Base-by-base conservation (phyloP, 73 alveolate genomes). In the Paramecium tetraurelia region DNA sequence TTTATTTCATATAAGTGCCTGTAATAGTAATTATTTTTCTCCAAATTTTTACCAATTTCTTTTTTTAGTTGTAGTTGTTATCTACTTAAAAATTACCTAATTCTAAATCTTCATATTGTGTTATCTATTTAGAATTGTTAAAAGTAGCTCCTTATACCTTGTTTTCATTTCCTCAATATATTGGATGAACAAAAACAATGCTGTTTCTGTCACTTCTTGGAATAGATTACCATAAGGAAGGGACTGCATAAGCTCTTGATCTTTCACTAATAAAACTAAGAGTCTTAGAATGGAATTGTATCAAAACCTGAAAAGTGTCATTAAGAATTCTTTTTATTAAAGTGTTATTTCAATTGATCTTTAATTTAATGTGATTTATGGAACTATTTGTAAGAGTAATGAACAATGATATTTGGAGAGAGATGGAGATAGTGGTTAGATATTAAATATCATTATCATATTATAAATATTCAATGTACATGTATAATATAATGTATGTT, bases 391-490 rank as follows among this genome's bases (percentile, higher is more conserved):
- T 27, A 63, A 63, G 27, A 63, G 84, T 63, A 33, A 22, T 24
- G 8, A 12, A 63, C 27, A 27, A 29, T 63, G 11, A 50, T 27
- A 10, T 27, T 63, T 4, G 50, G 84, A 63, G 84, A 63, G 24
- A 33, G 84, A 63, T 63, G 84, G 84, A 63, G 84, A 63, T 31
- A 48, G 84, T 27, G 84, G 84, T 63, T 63, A 63, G n/a, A 63
- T 46, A 63, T 27, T 29, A 63, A 33, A 27, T 10, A 63, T 63
- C 50, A 33, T 27, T 10, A 63, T 63, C 50, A 63, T n/a, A 53
- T 63, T 63, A 12, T 12, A 63, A 31, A 27, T 31, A 63, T 3
- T 63, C 11, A 31, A 27, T 63, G 84, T 63, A 63, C 84, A 63
- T 63, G 84, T 63, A 33, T 33, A 53, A 53, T 68, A 63, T 63